Conservation (phyloP, 345 rosid species). For the Atalantia buxifolia region DNA sequence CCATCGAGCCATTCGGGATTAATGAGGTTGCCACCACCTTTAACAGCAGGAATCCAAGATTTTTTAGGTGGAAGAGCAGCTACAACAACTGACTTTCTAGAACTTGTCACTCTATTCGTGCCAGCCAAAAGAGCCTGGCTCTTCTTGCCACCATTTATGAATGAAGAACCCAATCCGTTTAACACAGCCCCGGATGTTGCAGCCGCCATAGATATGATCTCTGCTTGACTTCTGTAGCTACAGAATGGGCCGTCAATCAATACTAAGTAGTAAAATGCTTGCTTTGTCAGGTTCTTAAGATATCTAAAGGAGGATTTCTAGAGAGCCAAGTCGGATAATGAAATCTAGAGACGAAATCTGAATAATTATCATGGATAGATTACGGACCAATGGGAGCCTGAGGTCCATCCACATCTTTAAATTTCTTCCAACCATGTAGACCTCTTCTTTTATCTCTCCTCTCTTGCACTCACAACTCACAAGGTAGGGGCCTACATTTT, state of each 20-base stretch:
- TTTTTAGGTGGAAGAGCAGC: constrained; percentile 65
- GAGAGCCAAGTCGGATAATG: constrained; percentile 50
- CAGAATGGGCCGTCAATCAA: background rate
- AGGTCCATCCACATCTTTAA: constrained; percentile 50
- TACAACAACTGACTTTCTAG: constrained; percentile 47
- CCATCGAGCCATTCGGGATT: constrained; percentile 99
- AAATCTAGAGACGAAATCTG: constrained; percentile 62
- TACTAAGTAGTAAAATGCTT: background rate
- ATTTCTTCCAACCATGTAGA: constrained; percentile 27
- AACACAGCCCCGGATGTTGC: constrained; percentile 72
- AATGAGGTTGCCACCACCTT: constrained; percentile 76
- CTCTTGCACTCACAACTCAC: background rate
- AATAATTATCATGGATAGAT: constrained; percentile 54
- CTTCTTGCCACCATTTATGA: constrained; percentile 55
- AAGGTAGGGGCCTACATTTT: background rate
- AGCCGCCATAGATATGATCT: constrained; percentile 44
- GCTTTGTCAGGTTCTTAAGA: background rate
- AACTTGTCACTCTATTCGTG: constrained; percentile 20
- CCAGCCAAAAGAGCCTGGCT: constrained; percentile 32
- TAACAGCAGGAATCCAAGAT: constrained; percentile 94
- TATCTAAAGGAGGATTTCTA: constrained; percentile 29
- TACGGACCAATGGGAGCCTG: constrained; percentile 58
- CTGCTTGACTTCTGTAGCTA: background rate
- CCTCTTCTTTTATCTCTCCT: background rate
- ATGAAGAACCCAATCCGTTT: constrained; percentile 76